A percentile compares a stretch with the other conserved stretches of the same genome.
Conservation (phyloP, 805 yeast genomes). For the Clavispora asparagi region DNA sequence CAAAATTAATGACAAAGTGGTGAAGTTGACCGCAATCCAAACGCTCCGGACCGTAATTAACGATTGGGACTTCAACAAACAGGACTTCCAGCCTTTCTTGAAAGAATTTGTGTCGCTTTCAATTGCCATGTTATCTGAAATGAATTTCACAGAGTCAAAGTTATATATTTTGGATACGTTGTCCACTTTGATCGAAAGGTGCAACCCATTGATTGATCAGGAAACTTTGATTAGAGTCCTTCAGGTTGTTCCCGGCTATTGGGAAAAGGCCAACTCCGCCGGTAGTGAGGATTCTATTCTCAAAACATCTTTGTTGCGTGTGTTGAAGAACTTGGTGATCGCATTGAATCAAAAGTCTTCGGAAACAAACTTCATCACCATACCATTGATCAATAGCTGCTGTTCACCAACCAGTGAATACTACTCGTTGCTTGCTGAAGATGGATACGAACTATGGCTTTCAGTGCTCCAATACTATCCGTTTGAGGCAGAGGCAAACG, state of each 20-base stretch:
- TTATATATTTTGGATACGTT: conserved; percentile 66
- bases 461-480: conserved; percentile 62
- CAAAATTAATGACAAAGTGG: conserved; percentile 67
- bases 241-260: conserved; percentile 58
- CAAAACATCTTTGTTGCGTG: conserved; percentile 40
- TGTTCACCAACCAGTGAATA: conserved; percentile 39
- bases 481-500: conserved; percentile 19
- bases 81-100: conserved; percentile 61
- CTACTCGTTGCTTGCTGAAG: conserved; percentile 66
- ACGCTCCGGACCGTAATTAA: conserved; percentile 66
- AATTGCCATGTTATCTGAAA: conserved; percentile 44
- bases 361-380: conserved; percentile 46
- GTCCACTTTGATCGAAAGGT: conserved; percentile 54
- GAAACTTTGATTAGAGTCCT: conserved; percentile 49
- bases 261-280: conserved; percentile 58
- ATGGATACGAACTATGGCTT: conserved; percentile 84
- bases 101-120: conserved; percentile 46
- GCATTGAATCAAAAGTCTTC: conserved; percentile 52
- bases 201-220: conserved; percentile 57
- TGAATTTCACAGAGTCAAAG: conserved; percentile 68
- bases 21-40: conserved; percentile 66
- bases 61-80: conserved; percentile 81
- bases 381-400: conserved; percentile 66
- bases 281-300: conserved; percentile 31
- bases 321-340: conserved; percentile 50